These are phyloP conservation scores for Diaporthe vaccinii DNA, from an alignment of 2,329 filamentous ascomycete genomes.

Conservation along the genomic window DNA sequence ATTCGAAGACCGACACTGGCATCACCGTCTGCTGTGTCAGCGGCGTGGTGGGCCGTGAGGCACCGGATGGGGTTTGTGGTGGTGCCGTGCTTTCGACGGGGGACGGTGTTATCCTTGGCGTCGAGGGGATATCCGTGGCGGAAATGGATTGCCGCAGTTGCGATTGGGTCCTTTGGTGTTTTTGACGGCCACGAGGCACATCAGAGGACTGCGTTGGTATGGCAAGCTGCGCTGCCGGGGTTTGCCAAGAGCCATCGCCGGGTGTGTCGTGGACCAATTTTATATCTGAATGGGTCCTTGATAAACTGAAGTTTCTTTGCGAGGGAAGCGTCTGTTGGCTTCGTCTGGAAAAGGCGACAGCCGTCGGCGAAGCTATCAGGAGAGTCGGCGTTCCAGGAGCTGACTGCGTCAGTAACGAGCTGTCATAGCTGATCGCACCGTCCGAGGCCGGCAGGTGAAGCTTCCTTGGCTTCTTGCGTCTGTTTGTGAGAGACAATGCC, in stretches of 20 bases:
- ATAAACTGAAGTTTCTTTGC: constrained; percentile 3
- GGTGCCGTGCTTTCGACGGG: constrained; percentile 3
- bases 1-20: constrained; percentile 62
- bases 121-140: neutral
- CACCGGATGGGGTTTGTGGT: neutral
- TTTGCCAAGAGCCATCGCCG: neutral
- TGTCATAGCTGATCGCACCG: constrained; percentile 31
- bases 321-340: constrained; percentile 23
- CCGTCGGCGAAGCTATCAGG: neutral
- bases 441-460: constrained; percentile 33
- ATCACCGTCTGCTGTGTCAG: constrained; percentile 47
- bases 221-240: neutral
- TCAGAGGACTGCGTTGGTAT: neutral
- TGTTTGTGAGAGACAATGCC: neutral
- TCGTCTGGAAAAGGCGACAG: constrained; percentile 21
- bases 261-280: neutral
- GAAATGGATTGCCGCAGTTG: constrained; percentile 13
- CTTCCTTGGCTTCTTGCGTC: constrained; percentile 23
- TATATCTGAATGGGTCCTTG: constrained; percentile 12
- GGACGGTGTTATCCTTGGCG: neutral
- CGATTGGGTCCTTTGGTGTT: neutral
- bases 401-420: constrained; percentile 27
- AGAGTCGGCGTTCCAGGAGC: constrained; percentile 14
- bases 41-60: constrained; percentile 9
- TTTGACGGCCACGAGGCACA: neutral